Evolutionary conservation across 2,329 filamentous ascomycete species (phyloP).

Genomic region (Pseudocercospora fuligena): DNA sequence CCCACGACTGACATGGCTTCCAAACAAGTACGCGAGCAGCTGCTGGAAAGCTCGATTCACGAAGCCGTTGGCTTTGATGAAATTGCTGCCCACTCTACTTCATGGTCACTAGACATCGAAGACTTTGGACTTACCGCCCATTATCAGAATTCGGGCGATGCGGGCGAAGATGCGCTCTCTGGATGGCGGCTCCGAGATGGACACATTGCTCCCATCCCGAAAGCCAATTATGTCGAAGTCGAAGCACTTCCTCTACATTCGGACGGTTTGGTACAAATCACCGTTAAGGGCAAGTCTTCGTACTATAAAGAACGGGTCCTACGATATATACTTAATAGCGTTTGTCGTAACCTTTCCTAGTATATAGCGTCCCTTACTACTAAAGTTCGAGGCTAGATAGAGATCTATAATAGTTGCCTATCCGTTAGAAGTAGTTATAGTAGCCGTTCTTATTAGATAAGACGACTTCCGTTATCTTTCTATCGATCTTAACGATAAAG

Average conservation of each 20-base stretch:
- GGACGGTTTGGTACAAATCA: neutral
- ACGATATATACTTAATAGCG: neutral
- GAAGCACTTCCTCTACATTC: constrained; percentile 1
- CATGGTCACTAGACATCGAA: constrained; percentile 3
- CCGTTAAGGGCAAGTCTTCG: constrained; percentile 3
- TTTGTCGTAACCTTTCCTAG: neutral
- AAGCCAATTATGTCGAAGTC: constrained; percentile 8
- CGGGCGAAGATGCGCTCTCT: neutral
- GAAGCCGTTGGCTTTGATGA: constrained; percentile 45
- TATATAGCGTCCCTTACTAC: too few relatives aligned
- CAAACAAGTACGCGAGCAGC: constrained; percentile 43
- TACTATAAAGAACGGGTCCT: neutral
- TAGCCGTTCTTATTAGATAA: too few relatives aligned
- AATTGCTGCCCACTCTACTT: constrained; percentile 44
- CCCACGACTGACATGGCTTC: constrained; percentile 39
- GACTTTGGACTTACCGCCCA: constrained; percentile 11
- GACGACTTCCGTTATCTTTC: too few relatives aligned
- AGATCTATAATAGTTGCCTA: too few relatives aligned
- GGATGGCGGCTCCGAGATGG: neutral
- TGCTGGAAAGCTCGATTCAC: constrained; percentile 40
- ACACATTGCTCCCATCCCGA: constrained; percentile 25
- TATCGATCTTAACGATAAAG: too few relatives aligned
- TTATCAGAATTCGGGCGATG: constrained; percentile 5
- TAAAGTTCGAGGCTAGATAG: too few relatives aligned
- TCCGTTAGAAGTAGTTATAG: too few relatives aligned